These are phyloP conservation scores for Fermentozyma sake DNA, from an alignment of 1,139 yeast genomes.

Conservation along the genomic window DNA sequence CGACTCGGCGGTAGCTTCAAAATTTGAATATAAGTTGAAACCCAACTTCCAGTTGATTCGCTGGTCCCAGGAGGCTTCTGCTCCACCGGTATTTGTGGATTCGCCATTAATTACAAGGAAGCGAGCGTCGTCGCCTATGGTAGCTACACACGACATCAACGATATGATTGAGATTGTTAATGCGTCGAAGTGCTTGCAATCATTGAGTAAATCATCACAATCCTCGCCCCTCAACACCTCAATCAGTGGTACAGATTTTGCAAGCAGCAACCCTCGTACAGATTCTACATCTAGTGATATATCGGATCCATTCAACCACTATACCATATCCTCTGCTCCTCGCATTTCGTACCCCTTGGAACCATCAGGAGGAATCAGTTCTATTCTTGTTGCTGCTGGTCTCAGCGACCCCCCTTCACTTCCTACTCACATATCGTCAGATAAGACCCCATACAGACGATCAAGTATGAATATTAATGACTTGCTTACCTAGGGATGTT, in stretches of 20 bases:
- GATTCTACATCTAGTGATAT: no score
- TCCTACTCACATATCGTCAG: conserved; percentile 3
- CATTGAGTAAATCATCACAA: conserved; percentile 17
- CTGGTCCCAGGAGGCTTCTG: no score
- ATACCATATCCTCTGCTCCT: no score
- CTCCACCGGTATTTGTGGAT: conserved; percentile 1
- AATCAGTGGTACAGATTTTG: no score
- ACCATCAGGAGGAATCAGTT: conserved; percentile 6
- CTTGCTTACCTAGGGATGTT: conserved; percentile 11
- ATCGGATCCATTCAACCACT: background rate
- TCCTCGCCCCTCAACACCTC: conserved; percentile 1
- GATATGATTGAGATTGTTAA: conserved; percentile 34
- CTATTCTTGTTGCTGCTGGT: conserved; percentile 14
- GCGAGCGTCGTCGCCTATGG: conserved; percentile 1
- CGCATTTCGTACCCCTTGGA: no score
- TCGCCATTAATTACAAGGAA: no score
- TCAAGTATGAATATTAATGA: conserved; percentile 12
- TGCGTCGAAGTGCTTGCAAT: conserved; percentile 39
- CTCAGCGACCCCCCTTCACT: conserved; percentile 3
- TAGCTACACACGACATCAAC: conserved; percentile 1
- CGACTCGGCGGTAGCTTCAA: background rate
- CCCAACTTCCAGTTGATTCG: no score
- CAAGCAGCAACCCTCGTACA: no score
- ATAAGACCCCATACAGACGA: conserved; percentile 6
- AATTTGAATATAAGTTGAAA: background rate